These are phyloP conservation scores for Fusarium nematophilum DNA, from an alignment of 2,329 filamentous ascomycete species.

Conservation along the genomic window DNA sequence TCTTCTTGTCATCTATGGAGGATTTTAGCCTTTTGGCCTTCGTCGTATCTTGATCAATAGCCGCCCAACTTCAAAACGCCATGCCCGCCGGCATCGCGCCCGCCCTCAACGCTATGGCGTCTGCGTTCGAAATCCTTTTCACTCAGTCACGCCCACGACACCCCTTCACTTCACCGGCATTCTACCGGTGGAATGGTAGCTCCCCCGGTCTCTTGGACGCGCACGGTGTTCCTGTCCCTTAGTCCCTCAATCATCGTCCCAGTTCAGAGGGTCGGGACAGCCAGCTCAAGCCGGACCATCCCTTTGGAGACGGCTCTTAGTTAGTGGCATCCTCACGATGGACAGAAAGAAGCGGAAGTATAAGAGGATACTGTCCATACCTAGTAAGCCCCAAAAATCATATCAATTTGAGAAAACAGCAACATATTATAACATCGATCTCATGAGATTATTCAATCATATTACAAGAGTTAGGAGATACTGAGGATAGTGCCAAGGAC, in stretches of 20 bases:
- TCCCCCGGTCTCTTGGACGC: background rate
- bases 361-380: too few relatives aligned
- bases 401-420: too few relatives aligned
- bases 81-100: conserved; percentile 25
- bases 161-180: conserved; percentile 13
- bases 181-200: conserved; percentile 35
- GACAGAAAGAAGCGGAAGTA: too few relatives aligned
- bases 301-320: conserved; percentile 5
- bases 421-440: too few relatives aligned
- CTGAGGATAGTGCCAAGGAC: too few relatives aligned
- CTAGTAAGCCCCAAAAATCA: too few relatives aligned
- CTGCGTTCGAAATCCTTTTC: conserved; percentile 20
- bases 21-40: background rate
- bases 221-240: conserved; percentile 8
- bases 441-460: too few relatives aligned
- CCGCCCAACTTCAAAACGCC: conserved; percentile 15
- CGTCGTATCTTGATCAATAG: conserved; percentile 11
- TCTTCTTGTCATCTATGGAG: background rate
- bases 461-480: too few relatives aligned
- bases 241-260: conserved; percentile 13
- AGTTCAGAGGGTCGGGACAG: conserved; percentile 29
- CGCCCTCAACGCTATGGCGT: conserved; percentile 24
- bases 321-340: conserved; percentile 11
- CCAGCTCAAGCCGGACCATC: conserved; percentile 14
- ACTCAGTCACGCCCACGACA: conserved; percentile 5